Evolutionary conservation across 2,329 filamentous ascomycete genomes (phyloP), one percentile per base, ranked within the genome.

Genomic region (Arachnopeziza araneosa): DNA sequence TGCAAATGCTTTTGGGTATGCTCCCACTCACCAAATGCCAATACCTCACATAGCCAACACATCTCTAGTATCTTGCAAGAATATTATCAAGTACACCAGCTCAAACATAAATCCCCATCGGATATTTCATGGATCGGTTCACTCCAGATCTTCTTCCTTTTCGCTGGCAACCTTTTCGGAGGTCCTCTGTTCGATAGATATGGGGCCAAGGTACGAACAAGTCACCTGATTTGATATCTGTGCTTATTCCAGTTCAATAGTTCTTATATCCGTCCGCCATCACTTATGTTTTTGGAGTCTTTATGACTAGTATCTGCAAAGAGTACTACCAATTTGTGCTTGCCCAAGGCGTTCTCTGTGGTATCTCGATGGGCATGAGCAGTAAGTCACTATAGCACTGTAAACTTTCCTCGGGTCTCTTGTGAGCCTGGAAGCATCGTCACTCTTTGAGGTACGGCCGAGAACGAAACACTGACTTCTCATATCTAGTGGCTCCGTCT

Each of bases 111-210:
- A 64, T 79, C 80, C 0, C 66, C 80, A 0, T 83, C 80, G 50
- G 78, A 78, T 0, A 77, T 87, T 23, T 75, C 83, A 19, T 87
- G 83, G 84, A 86, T 86, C 51, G 78, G 81, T 0, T 83, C 83
- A 0, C 67, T 85, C 0, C 78, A 85, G 59, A 73, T 78, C 22
- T 82, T 81, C 67, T 77, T 83, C 64, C 76, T 87, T 72, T 69
- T 74, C 44, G 65, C 68, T 2, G 66, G 79, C 64, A 83, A 83
- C 0, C 67, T 89, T 7, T 78, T 87, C 19, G 64, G 69, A 1
- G 87, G 87, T 1, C 83, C 81, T 24, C 54, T 87, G 0, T 88
- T 81, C 65, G 88, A 90, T 68, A 80, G 76, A 57, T 82, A 83
- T 61, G 87, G 88, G 8, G 83, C 85, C 0, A 79, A 79, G 30